Evolutionary conservation across 495 filamentous ascomycete species (phyloP), one percentile per base, ranked within the genome.

Genomic region (Zalerion maritima): DNA sequence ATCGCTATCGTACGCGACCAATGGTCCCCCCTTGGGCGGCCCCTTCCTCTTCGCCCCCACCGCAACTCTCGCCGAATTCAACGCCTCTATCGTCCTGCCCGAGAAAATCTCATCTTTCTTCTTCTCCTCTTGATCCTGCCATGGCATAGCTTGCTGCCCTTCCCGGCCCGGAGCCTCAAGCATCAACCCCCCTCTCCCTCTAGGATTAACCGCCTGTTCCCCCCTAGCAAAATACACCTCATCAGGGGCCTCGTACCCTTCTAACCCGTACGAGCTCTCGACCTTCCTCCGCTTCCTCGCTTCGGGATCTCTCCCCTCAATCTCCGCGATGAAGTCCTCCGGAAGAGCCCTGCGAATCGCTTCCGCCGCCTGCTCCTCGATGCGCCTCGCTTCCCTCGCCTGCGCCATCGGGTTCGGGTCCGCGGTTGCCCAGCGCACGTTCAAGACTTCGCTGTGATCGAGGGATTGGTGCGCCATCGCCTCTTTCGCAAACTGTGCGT

Each of bases 361-460:
- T 46, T 94, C 91, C 0, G 89, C 91, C n/a, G 91, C 91, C 54
- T 94, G 87, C 50, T 99, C 91, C 53, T 99, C 91, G 28, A 99
- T 73, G 11, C 76, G 64, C 19, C 81, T 64, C 12, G 81, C 86
- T 47, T 99, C 91, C 19, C 91, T 71, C 39, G 89, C 87, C 50
- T 94, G 86, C 6, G 89, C 82, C 64, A 83, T 71, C 0, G 91
- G 91, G 39, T 99, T 99, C 12, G 91, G 91, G 48, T 99, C 91
- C 2, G 77, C 77, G 0, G 89, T 96, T 14, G 91, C 89, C 91
- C 91, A 99, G 20, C 91, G 65, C 10, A 99, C 89, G 45, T 99
- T 99, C 1, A 97, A 55, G 19, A 94, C 78, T 53, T 97, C 89
- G 34, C 67, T 71, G 40, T 94, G 78, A 36, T 96, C 91, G 4